phyloP scores from a whole-genome alignment of 345 rosid species.

The Melaleuca alternifolia region DNA sequence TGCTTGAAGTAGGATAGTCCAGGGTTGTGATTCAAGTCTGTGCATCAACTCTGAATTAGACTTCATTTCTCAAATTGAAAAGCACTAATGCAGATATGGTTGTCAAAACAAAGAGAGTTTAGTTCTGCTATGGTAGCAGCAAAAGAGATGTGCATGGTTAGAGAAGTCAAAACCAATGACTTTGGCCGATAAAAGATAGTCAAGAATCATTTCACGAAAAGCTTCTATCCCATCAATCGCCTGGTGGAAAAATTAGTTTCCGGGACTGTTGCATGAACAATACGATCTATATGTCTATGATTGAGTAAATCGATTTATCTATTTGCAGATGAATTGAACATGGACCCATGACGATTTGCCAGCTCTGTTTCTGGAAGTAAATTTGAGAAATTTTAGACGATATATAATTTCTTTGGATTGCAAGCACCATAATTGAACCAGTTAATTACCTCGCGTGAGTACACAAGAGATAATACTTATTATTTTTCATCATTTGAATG shows the following conservation, averaged over 20 bases:
- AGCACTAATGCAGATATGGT: neutral
- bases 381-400: neutral
- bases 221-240: neutral
- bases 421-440: no score
- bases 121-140: neutral
- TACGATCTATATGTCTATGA: neutral
- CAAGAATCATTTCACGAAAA: neutral
- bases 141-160: neutral
- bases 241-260: neutral
- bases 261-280: neutral
- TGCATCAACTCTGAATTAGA: neutral
- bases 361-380: neutral
- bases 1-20: neutral
- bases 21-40: neutral
- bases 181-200: neutral
- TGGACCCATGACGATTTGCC: neutral
- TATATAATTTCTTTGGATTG: neutral
- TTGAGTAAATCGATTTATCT: neutral
- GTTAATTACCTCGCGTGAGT: neutral
- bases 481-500: no score
- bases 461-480: neutral
- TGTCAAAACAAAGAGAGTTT: neutral
- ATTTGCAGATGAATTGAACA: neutral
- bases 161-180: neutral
- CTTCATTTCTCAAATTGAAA: neutral